Evolutionary conservation across 2,329 filamentous ascomycete species (phyloP).

Genomic region (Fusarium sp.): DNA sequence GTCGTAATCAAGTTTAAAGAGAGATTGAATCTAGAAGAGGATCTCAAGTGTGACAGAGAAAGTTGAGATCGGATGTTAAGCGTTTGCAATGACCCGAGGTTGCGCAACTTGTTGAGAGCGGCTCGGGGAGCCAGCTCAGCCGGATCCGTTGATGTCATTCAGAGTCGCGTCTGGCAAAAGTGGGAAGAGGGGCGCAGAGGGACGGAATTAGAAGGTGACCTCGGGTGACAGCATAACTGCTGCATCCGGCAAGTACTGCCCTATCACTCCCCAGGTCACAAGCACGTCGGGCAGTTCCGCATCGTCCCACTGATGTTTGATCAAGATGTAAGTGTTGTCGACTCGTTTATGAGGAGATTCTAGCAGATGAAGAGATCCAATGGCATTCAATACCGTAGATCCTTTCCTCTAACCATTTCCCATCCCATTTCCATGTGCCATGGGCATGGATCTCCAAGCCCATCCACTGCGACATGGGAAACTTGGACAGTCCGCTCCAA

Average conservation of each 20-base stretch:
- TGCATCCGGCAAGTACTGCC: slow-evolving; percentile 11
- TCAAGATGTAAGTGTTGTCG: slow-evolving; percentile 14
- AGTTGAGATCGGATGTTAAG: neutral
- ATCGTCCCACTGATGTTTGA: slow-evolving; percentile 15
- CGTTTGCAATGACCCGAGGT: slow-evolving; percentile 26
- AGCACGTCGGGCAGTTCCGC: slow-evolving; percentile 16
- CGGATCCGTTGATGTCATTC: slow-evolving; percentile 43
- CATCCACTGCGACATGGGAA: slow-evolving; percentile 22
- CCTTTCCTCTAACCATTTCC: neutral
- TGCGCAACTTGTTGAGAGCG: slow-evolving; percentile 37
- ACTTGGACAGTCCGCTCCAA: slow-evolving; percentile 8
- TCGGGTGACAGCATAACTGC: neutral
- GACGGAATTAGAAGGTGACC: slow-evolving; percentile 22
- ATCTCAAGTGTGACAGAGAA: neutral
- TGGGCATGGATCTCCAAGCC: slow-evolving; percentile 34
- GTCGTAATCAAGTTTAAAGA: neutral
- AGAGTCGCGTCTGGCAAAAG: slow-evolving; percentile 31
- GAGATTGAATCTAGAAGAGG: slow-evolving; percentile 7
- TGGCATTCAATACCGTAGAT: neutral
- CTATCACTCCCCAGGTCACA: slow-evolving; percentile 15
- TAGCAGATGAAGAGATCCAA: neutral
- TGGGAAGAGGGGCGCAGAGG: slow-evolving; percentile 22
- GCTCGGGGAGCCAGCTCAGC: slow-evolving; percentile 19
- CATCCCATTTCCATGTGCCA: slow-evolving; percentile 16
- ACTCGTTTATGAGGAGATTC: slow-evolving; percentile 2